Percentiles rank a stretch among this genome's conserved stretches.
Evolutionary conservation across 2,329 filamentous ascomycete genomes (phyloP).

Genomic region (Pseudogymnoascus sp.): DNA sequence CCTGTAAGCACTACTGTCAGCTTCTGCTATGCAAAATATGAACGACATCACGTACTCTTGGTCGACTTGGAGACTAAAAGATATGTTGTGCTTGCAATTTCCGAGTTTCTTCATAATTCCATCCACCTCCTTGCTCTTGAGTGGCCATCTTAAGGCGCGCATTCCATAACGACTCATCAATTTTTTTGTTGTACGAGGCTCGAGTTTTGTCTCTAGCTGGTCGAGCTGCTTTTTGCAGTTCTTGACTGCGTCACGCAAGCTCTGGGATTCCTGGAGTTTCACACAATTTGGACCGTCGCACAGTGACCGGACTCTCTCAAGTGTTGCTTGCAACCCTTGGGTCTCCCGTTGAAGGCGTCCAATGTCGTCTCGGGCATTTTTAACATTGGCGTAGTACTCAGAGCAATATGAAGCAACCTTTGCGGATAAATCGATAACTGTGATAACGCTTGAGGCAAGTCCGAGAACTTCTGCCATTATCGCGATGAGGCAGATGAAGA

Average conservation of each 20-base stretch:
- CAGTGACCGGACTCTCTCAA: conserved; percentile 23
- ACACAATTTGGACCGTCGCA: conserved; percentile 22
- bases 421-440: conserved; percentile 32
- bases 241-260: conserved; percentile 19
- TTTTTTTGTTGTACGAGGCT: conserved; percentile 21
- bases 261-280: conserved; percentile 23
- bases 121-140: conserved; percentile 30
- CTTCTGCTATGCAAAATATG: conserved; percentile 12
- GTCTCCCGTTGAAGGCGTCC: conserved; percentile 27
- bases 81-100: conserved; percentile 24
- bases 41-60: conserved; percentile 25
- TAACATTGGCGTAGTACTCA: conserved; percentile 30
- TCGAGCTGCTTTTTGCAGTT: conserved; percentile 19
- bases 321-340: conserved; percentile 20
- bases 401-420: conserved; percentile 30
- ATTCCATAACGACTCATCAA: conserved; percentile 27
- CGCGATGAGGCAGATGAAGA: conserved; percentile 13
- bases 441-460: conserved; percentile 30
- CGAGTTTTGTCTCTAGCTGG: conserved; percentile 22
- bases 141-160: conserved; percentile 33
- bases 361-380: conserved; percentile 27
- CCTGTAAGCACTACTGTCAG: conserved; percentile 13
- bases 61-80: conserved; percentile 28
- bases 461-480: conserved; percentile 22
- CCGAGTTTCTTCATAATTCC: conserved; percentile 24